These are phyloP conservation scores for Allomyces arbusculus DNA, from an alignment of 192 early-diverging fungal genomes.

Conservation along the genomic window DNA sequence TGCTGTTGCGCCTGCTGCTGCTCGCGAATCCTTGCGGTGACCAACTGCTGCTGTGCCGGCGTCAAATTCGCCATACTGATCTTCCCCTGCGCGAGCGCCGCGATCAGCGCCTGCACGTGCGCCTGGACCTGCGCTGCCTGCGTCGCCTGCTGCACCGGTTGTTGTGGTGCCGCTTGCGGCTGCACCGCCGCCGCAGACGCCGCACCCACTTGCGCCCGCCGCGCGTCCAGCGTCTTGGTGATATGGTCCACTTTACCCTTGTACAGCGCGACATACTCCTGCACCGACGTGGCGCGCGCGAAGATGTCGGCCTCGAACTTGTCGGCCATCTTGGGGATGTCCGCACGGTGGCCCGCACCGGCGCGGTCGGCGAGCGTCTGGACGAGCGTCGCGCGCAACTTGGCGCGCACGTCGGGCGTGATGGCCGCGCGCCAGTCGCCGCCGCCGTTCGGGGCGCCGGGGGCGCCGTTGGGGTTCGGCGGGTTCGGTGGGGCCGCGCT, in stretches of 20 bases:
- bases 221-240: conserved; percentile 6
- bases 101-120: too few relatives aligned
- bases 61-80: too few relatives aligned
- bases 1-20: too few relatives aligned
- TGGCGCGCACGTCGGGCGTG: conserved; percentile 8
- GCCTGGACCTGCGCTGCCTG: too few relatives aligned
- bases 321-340: conserved; percentile 2
- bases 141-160: too few relatives aligned
- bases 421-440: conserved; percentile 13
- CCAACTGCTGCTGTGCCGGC: too few relatives aligned
- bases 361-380: conserved; percentile 8
- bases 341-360: conserved; percentile 3
- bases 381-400: conserved; percentile 4
- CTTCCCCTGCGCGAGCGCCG: too few relatives aligned
- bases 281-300: conserved; percentile 6
- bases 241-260: conserved; percentile 3
- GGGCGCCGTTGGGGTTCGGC: too few relatives aligned
- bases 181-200: not conserved
- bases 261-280: conserved; percentile 11
- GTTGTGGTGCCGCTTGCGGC: too few relatives aligned
- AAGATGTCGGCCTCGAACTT: conserved; percentile 8
- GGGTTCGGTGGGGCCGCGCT: too few relatives aligned
- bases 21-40: too few relatives aligned
- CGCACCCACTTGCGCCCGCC: conserved; percentile 1
- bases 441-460: conserved; percentile 3